Conservation (phyloP, 768 basidiomycete species). For the Artomyces pyxidatus region DNA sequence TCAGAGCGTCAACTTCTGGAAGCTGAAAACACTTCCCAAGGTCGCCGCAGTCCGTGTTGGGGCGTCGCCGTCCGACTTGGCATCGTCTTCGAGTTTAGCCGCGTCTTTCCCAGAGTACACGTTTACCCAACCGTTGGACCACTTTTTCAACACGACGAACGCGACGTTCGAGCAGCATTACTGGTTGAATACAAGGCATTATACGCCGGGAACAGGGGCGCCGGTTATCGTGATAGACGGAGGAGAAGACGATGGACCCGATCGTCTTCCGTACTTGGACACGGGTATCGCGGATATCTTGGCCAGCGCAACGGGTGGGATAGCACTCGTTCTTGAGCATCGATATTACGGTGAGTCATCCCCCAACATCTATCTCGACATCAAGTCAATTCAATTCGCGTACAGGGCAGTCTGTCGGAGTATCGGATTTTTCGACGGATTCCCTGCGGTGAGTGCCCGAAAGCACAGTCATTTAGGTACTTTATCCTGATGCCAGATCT, state of each 20-base stretch:
- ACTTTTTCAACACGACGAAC: slow-evolving; percentile 47
- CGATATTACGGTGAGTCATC: slow-evolving; percentile 73
- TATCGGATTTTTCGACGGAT: slow-evolving; percentile 73
- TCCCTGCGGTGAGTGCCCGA: slow-evolving; percentile 50
- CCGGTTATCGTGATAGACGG: slow-evolving; percentile 91
- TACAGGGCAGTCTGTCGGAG: slow-evolving; percentile 69
- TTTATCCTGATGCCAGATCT: not conserved
- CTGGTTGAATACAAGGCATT: slow-evolving; percentile 88
- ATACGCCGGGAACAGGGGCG: slow-evolving; percentile 57
- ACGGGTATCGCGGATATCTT: slow-evolving; percentile 78
- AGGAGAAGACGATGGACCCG: slow-evolving; percentile 84
- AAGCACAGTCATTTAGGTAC: not conserved
- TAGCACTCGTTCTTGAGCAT: slow-evolving; percentile 89
- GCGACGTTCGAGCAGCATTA: slow-evolving; percentile 82
- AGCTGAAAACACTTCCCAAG: slow-evolving; percentile 23
- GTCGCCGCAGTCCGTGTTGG: not conserved
- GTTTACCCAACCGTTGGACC: slow-evolving; percentile 84
- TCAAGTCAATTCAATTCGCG: no score
- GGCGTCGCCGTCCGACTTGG: not conserved
- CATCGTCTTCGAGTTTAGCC: not conserved
- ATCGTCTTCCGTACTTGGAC: slow-evolving; percentile 39
- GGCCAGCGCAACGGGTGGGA: slow-evolving; percentile 77
- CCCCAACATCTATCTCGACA: no score
- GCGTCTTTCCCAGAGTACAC: slow-evolving; percentile 49
- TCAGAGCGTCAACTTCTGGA: slow-evolving; percentile 63